Evolutionary conservation across 1,284 basidiomycete genomes (phyloP).

Genomic region (Sanghuangporus weigelae): DNA sequence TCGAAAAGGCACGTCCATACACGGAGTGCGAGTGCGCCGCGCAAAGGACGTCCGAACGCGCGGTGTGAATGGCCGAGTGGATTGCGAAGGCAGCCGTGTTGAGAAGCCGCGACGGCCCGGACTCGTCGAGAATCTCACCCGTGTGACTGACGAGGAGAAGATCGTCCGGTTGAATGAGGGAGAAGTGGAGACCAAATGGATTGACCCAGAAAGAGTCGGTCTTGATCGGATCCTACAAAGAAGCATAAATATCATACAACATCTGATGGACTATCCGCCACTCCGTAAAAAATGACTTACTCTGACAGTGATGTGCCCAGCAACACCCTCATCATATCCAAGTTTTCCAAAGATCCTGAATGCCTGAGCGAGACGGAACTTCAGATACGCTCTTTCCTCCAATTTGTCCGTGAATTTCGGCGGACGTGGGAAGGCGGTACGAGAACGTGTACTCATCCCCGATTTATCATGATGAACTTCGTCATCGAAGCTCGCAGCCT

Average conservation of each 20-base stretch:
- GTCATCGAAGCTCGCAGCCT: not conserved
- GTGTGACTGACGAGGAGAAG: constrained; percentile 44
- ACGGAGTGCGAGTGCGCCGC: constrained; percentile 62
- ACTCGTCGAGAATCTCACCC: constrained; percentile 42
- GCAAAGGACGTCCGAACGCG: constrained; percentile 57
- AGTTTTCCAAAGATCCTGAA: constrained; percentile 47
- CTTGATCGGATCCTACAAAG: constrained; percentile 38
- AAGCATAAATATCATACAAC: not conserved
- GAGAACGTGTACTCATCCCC: not conserved
- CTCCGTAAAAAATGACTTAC: constrained; percentile 20
- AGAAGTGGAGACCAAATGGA: constrained; percentile 42
- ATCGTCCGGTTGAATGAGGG: constrained; percentile 40
- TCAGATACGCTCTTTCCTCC: constrained; percentile 43
- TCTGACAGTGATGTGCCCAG: constrained; percentile 60
- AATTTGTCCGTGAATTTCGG: constrained; percentile 34
- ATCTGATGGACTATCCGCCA: not conserved
- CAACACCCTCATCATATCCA: constrained; percentile 56
- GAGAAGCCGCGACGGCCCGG: constrained; percentile 34
- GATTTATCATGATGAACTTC: not conserved
- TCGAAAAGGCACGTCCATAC: constrained; percentile 56
- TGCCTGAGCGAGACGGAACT: constrained; percentile 48
- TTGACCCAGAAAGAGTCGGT: constrained; percentile 54
- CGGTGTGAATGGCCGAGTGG: constrained; percentile 51
- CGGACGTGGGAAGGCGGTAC: constrained; percentile 19
- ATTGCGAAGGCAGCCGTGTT: constrained; percentile 47